Evolutionary conservation across 306 rosid genomes (phyloP), one percentile per base, ranked within the genome.

Genomic region (Albizia julibrissin): DNA sequence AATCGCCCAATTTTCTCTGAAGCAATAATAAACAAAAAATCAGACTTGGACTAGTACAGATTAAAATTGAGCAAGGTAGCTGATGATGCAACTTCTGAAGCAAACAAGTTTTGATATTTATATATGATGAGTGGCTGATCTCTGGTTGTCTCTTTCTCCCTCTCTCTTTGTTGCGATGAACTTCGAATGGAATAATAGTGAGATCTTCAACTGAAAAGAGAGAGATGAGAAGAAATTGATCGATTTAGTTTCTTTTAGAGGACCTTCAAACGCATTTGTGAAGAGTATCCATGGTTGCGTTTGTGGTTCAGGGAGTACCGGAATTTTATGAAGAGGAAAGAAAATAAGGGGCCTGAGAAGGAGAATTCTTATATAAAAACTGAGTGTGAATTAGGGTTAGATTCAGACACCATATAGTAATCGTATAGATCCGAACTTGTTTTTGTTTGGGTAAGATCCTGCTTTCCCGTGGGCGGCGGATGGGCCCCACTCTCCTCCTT

Each of bases 391-490:
- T 90, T 91, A 91, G 92, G 92, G 94, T 89, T 91, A 84, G 88
- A 85, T 77, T 65, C 62, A 74, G 76, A 79, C 59, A 79, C 59
- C 80, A 50, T 75, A 58, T 75, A 6, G 40, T 37, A 37, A 6
- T 6, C 5, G 40, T 6, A 83, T 82, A 81, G 94, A 92, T 86
- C 86, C 69, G 68, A 49, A 64, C 83, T 86, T 91, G 85, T 22
- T 80, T 87, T 88, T 84, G 87, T 78, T 89, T 90, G 62, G 84
- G 82, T 87, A 78, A 84, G 85, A 84, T 40, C 29, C 89, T 91
- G 94, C 86, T 84, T 85, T 92, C 89, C 79, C 78, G 64, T 88
- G 96, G 92, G 94, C 92, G 92, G 93, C 90, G 96, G 88, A 85
- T 87, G 90, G 97, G 94, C 77, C 97, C 95, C 91, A 10, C 49